A percentile compares a stretch with the other conserved stretches of the same genome.
Conservation (phyloP, 257 asterid genomes). For the Ballota nigra region DNA sequence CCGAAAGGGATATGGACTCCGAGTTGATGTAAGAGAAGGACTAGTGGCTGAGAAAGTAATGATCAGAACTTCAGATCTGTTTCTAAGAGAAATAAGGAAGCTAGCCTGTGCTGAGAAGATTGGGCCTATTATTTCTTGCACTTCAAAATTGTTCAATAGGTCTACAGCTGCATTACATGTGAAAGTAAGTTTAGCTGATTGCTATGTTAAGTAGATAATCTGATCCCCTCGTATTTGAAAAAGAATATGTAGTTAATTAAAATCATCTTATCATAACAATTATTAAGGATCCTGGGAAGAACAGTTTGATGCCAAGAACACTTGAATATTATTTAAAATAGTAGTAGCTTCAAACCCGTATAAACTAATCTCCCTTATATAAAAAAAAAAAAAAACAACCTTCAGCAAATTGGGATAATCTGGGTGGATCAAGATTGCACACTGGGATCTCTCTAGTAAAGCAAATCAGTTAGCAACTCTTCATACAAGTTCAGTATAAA, state of each 20-base stretch:
- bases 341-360: too few relatives aligned
- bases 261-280: neutral
- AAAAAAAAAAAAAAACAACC: neutral
- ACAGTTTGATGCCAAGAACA: neutral
- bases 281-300: neutral
- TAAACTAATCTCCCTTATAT: too few relatives aligned
- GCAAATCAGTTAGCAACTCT: neutral
- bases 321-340: neutral
- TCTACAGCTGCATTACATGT: too few relatives aligned
- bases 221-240: neutral
- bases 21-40: conserved; percentile 45
- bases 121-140: too few relatives aligned
- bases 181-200: neutral
- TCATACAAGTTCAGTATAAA: too few relatives aligned
- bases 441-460: neutral
- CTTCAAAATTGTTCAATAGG: too few relatives aligned
- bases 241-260: neutral
- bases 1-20: too few relatives aligned
- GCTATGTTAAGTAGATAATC: neutral
- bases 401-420: neutral
- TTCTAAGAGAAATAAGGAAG: conserved; percentile 41
- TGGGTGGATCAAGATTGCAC: neutral
- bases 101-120: too few relatives aligned
- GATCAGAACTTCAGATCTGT: conserved; percentile 50
- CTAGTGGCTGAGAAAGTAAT: conserved; percentile 62